Conservation (phyloP, 2,329 filamentous ascomycete genomes). For the Pseudogymnoascus sp. region DNA sequence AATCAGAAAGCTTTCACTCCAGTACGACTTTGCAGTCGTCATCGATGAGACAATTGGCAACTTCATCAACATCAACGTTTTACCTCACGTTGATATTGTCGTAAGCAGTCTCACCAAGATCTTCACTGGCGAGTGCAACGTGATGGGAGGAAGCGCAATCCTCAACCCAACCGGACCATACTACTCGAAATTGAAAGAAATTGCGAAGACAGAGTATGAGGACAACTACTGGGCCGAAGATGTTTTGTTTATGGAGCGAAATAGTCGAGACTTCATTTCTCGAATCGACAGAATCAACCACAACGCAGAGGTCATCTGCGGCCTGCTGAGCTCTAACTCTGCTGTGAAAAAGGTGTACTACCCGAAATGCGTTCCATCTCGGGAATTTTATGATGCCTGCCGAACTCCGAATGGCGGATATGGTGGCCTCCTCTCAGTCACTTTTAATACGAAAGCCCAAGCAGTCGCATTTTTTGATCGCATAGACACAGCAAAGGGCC, state of each 20-base stretch:
- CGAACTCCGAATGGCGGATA: slow-evolving; percentile 72
- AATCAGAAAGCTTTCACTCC: slow-evolving; percentile 72
- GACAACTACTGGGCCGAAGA: slow-evolving; percentile 95
- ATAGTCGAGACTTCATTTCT: slow-evolving; percentile 82
- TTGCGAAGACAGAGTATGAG: slow-evolving; percentile 63
- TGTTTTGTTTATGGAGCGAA: slow-evolving; percentile 88
- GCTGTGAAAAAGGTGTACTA: slow-evolving; percentile 77
- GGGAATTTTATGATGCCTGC: slow-evolving; percentile 69
- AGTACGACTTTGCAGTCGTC: slow-evolving; percentile 81
- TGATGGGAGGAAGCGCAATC: slow-evolving; percentile 81
- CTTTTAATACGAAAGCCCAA: slow-evolving; percentile 62
- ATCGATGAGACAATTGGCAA: slow-evolving; percentile 96
- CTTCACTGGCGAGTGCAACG: slow-evolving; percentile 95
- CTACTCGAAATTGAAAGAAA: slow-evolving; percentile 61
- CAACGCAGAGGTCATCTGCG: slow-evolving; percentile 78
- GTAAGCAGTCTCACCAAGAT: slow-evolving; percentile 95
- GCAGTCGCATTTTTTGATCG: slow-evolving; percentile 79
- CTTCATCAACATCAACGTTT: slow-evolving; percentile 89
- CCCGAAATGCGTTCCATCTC: slow-evolving; percentile 68
- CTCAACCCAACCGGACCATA: slow-evolving; percentile 60
- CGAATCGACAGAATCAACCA: slow-evolving; percentile 77
- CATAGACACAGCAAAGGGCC: slow-evolving; percentile 83
- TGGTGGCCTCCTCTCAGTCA: slow-evolving; percentile 79
- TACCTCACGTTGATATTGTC: slow-evolving; percentile 82
- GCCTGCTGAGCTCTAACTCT: slow-evolving; percentile 54